Evolutionary conservation across 352 stramenopile genomes (phyloP), one percentile per base, ranked within the genome.

Genomic region (Phytophthora meadii): DNA sequence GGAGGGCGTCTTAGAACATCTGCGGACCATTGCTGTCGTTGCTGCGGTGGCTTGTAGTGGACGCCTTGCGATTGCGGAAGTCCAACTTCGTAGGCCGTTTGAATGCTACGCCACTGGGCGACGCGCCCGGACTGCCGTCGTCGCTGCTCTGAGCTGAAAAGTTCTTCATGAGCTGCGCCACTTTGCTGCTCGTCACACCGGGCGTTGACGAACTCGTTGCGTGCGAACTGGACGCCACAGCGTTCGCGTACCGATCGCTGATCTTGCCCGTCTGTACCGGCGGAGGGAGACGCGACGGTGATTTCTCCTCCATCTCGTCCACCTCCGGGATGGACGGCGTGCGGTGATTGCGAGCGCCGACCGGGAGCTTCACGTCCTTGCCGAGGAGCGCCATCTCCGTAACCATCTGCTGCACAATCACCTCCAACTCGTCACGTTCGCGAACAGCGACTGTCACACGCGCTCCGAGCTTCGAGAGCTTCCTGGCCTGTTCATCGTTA

Each of bases 121-220:
- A 56, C 37, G 22, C 44, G 42, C 47, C 25, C 14, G 49, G 45
- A n/a, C 52, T 67, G 36, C 12, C 58, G 12, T 64, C 50, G 24
- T 65, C 61, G 24, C 61, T 60, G 39, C 71, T 66, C 25, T 79
- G 74, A 4, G 30, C 41, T 8, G 77, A 87, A 28, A 89, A 92
- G 67, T 89, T 92, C 70, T 90, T 90, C 68, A 90, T 89, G 54
- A 92, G 61, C 56, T 82, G 69, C 24, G 83, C 81, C 24, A 92
- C 73, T 42, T 88, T 88, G 65, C 66, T 89, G 28, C 65, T 77
- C 30, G 60, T 68, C 53, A 61, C 55, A 10, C 51, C 57, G 5
- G 60, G 55, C 15, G 65, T 42, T 10, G 55, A 45, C 5, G 53
- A 44, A 32, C 37, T 58, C 41, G 36, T 39, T 30, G 57, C 49